Conservation (phyloP, 305 asterid species). For the Solanum hybrid region DNA sequence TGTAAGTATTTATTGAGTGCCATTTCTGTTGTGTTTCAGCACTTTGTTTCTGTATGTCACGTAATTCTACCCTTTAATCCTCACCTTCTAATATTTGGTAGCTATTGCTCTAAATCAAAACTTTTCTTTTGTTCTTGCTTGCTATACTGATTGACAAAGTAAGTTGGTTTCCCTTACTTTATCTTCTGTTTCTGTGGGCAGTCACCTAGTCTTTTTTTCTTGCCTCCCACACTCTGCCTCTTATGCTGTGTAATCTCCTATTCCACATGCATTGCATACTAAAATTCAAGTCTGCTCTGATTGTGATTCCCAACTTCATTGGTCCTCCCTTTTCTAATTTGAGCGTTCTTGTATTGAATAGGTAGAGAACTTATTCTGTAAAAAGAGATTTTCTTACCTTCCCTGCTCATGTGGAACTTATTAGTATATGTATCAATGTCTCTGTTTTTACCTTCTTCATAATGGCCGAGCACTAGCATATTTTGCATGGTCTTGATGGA, state of each 20-base stretch:
- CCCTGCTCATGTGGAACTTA: neutral
- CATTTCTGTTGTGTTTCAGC: neutral
- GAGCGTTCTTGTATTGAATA: neutral
- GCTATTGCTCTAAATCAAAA: neutral
- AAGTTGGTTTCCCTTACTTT: neutral
- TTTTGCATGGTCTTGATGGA: neutral
- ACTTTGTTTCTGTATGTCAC: neutral
- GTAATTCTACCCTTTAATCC: neutral
- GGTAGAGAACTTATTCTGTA: neutral
- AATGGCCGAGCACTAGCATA: neutral
- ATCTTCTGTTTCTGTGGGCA: neutral
- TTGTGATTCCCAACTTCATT: neutral
- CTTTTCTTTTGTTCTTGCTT: neutral
- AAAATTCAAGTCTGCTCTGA: neutral
- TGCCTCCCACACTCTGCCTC: neutral
- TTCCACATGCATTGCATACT: neutral
- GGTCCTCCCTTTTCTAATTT: neutral
- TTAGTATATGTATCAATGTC: neutral
- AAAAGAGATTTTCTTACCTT: neutral
- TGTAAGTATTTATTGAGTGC: constrained; percentile 24
- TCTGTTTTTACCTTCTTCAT: neutral
- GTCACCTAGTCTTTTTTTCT: neutral
- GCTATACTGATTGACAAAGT: neutral
- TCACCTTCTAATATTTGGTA: neutral
- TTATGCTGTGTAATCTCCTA: neutral